Percentiles rank a stretch among this genome's conserved stretches.
Evolutionary conservation across 139 green algal species (phyloP).

Genomic region (Coelastrella sp.): DNA sequence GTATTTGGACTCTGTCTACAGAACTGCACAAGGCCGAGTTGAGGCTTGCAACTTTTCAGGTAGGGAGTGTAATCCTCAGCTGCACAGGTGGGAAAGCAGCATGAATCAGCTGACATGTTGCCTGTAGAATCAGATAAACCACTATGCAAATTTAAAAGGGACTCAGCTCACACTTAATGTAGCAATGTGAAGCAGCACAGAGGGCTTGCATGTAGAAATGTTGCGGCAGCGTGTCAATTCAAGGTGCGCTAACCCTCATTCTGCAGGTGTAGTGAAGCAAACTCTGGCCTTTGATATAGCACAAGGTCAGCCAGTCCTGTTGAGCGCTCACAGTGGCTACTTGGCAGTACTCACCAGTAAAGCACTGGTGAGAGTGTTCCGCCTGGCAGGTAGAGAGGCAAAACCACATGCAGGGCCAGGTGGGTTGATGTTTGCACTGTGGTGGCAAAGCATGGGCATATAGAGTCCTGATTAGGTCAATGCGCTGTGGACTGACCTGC

Average conservation of each 20-base stretch:
- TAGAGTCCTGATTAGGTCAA: too few species aligned
- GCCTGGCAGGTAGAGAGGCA: constrained; percentile 68
- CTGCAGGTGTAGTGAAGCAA: constrained; percentile 72
- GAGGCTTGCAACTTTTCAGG: constrained; percentile 70
- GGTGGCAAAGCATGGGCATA: neutral
- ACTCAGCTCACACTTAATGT: too few species aligned
- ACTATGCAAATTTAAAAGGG: too few species aligned
- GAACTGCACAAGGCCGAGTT: constrained; percentile 54
- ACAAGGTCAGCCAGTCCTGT: constrained; percentile 55
- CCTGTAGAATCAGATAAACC: too few species aligned
- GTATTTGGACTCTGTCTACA: constrained; percentile 70
- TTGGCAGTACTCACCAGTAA: constrained; percentile 60
- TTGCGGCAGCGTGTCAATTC: too few species aligned
- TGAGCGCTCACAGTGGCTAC: constrained; percentile 63
- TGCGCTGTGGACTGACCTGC: too few species aligned
- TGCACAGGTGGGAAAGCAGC: too few species aligned
- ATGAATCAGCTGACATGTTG: too few species aligned
- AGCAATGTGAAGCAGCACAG: neutral
- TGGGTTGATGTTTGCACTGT: constrained; percentile 46
- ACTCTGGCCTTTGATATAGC: constrained; percentile 65
- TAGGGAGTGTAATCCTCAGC: too few species aligned
- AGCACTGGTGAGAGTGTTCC: constrained; percentile 65
- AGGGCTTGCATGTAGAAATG: neutral
- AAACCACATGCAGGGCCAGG: constrained; percentile 71
- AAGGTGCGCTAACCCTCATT: neutral